Evolutionary conservation across 1,284 basidiomycete genomes (phyloP).

Genomic region (Malassezia furfur): DNA sequence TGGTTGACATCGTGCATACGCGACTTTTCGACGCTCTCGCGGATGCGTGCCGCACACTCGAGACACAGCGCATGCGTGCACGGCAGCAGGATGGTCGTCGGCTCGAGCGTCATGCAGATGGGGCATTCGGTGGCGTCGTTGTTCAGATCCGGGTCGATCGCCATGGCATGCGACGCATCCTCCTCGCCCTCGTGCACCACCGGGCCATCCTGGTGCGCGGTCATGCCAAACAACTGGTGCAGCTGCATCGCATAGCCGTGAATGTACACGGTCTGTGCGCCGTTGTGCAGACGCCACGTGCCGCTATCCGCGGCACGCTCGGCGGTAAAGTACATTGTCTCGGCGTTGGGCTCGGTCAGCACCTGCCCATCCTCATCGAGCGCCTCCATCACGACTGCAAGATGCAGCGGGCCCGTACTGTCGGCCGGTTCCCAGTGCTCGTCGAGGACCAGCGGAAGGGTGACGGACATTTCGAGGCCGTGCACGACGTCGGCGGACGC

Average conservation of each 20-base stretch:
- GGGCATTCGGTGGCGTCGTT: constrained; percentile 36
- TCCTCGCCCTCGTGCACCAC: not conserved
- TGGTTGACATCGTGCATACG: constrained; percentile 30
- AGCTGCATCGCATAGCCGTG: constrained; percentile 29
- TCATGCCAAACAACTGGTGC: constrained; percentile 41
- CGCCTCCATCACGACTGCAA: constrained; percentile 41
- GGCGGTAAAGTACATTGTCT: constrained; percentile 18
- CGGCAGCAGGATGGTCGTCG: constrained; percentile 43
- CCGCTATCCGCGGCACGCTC: not conserved
- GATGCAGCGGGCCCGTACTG: constrained; percentile 18
- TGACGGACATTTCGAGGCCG: not conserved
- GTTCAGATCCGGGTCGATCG: not conserved
- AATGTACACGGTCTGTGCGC: not conserved
- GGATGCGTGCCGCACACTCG: constrained; percentile 41
- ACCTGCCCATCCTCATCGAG: constrained; percentile 37
- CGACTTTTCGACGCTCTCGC: constrained; percentile 37
- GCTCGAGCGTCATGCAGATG: constrained; percentile 38
- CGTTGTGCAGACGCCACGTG: not conserved
- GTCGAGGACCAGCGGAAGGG: constrained; percentile 9
- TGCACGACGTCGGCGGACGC: not conserved
- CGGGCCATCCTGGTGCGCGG: not conserved
- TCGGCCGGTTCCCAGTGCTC: not conserved
- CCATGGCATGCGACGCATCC: not conserved
- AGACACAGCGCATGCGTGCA: constrained; percentile 46
- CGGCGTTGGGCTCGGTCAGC: constrained; percentile 31